phyloP scores from a whole-genome alignment of 176 grass and related monocot species.

The Rhynchospora pubera region DNA sequence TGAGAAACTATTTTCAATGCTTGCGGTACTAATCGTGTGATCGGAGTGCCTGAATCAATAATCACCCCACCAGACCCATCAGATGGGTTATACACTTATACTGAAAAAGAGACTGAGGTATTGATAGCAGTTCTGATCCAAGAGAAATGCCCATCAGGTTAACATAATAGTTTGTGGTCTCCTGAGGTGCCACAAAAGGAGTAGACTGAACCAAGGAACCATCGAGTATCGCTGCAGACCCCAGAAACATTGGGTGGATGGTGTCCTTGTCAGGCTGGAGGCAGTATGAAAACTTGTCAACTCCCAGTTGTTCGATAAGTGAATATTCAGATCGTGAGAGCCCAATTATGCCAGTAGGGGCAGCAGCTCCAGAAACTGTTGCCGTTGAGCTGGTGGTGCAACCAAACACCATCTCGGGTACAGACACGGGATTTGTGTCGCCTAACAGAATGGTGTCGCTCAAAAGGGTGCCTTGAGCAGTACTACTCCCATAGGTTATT shows the following conservation, averaged over 20 bases:
- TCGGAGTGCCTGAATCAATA: background rate
- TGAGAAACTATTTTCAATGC: background rate
- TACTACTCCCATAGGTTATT: background rate
- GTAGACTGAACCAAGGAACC: background rate
- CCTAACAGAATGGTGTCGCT: background rate
- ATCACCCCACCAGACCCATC: background rate
- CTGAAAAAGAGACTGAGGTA: background rate
- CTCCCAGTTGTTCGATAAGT: background rate
- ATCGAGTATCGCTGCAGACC: background rate
- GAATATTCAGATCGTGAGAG: background rate
- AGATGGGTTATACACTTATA: background rate
- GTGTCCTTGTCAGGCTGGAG: background rate
- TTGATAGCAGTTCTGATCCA: background rate
- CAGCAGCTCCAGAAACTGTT: background rate
- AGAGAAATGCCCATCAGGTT: background rate
- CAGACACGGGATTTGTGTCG: background rate
- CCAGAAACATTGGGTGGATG: background rate
- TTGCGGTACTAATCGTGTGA: background rate
- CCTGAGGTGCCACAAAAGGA: background rate
- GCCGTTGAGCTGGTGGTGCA: background rate
- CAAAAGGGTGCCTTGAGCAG: background rate
- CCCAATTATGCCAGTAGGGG: conserved; percentile 9
- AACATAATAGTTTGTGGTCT: background rate
- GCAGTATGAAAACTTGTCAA: conserved; percentile 12
- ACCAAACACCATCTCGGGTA: background rate